Evolutionary conservation across 208 protist species (phyloP), one percentile per base, ranked within the genome.

Genomic region (Trypanosoma brucei): DNA sequence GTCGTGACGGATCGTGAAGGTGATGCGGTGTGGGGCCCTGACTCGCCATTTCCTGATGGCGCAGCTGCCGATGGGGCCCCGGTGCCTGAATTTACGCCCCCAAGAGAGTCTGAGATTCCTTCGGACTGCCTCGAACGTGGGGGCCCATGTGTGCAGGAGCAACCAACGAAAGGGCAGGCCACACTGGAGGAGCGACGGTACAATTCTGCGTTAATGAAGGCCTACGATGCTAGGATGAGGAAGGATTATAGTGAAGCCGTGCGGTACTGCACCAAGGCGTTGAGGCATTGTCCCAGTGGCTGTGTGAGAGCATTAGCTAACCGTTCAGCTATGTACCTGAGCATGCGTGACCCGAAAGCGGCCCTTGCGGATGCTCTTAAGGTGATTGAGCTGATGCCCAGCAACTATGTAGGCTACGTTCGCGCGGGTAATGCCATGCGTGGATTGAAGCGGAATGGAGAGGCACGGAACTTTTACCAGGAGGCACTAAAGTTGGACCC

Each of bases 341-440:
- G 83, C 44, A 57, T 84, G 9, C 55, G 70, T 22, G 68, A 82
- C 59, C 76, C 77, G 34, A 76, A 89, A 45, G 55, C 62, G 0
- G 81, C 87, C 9, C 60, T 76, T 14, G 40, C 64, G 34, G 85
- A 94, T 65, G 88, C 88, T 0, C 73, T 76, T 39, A 68, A 72
- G 34, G 88, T 88, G 3, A 81, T 91, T 63, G 61, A 82, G 14
- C 57, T 85, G 22, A 14, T 48, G 30, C 85, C 83, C 1, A 53
- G 83, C 0, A 77, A 67, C 66, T 81, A 72, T 62, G 42, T 86
- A 33, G 88, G 88, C 34, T 92, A 91, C 60, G 79, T 94, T 3
- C 84, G 88, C 22, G 79, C 77, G 5, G 87, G 79, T 30, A 93
- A 91, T 59, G 78, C 86, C n/a, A 66, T 89, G 54, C 83, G 79